Evolutionary conservation across 768 basidiomycete genomes (phyloP), one percentile per base, ranked within the genome.

Genomic region (Suillus hirtellus): DNA sequence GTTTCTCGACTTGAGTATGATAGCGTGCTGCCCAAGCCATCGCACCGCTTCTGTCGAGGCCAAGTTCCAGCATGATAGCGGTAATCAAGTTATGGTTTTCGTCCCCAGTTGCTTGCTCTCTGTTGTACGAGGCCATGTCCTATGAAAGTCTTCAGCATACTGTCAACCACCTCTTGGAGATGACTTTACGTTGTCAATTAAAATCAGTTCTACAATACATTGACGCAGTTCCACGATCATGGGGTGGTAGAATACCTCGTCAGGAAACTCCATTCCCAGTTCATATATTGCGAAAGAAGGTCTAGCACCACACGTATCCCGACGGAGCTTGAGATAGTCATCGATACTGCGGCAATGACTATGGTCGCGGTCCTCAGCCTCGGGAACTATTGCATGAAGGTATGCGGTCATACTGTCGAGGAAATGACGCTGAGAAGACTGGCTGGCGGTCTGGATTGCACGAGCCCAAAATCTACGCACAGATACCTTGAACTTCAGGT

Each of bases 121-220:
- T 65, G 61, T 73, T 77, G 66, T 74, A 78, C 1, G 78, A 79
- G 44, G 65, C 72, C 14, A 79, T 61, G 54, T 80, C 79, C 79
- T 77, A 52, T 19, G 14, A 31, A 43, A 27, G 5, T 14, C 6
- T 2, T 49, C 6, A 24, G 47, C 12, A 24, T 0, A 1, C 21
- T 14, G 21, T 5, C 5, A 49, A 14, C 21, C 12, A 49, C 12
- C 0, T 2, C 24, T 17, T 10, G 19, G 15, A 21, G 14, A n/a
- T 35, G 17, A 47, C 55, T 63, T 62, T 35, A 67, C 73, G 54
- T 73, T 76, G 58, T 63, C 63, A 8, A 71, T 61, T 19, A 73
- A 46, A 35, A 71, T 40, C 24, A 75, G 63, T 11, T 73, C 70
- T 24, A 66, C 61, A 21, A 62, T 42, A 17, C 24, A 63, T 24